Percentiles rank a stretch among this genome's conserved stretches.
These are phyloP conservation scores for Cystoderma amianthinum DNA, from an alignment of 768 basidiomycete species.

Conservation along the genomic window DNA sequence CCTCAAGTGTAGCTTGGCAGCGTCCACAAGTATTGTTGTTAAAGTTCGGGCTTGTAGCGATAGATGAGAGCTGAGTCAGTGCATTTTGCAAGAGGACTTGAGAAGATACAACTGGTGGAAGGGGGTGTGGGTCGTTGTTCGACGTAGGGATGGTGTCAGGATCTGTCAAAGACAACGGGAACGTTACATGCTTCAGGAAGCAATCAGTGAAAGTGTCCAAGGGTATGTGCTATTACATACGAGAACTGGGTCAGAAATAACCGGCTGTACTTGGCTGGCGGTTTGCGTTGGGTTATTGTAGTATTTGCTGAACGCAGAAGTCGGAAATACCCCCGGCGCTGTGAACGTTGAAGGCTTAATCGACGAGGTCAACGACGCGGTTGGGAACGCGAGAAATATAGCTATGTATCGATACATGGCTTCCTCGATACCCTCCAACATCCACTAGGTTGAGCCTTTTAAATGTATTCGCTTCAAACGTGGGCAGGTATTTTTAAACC, in stretches of 20 bases:
- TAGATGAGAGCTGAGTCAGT: conserved; percentile 48
- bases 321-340: conserved; percentile 58
- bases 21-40: conserved; percentile 45
- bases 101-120: conserved; percentile 50
- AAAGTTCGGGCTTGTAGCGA: conserved; percentile 46
- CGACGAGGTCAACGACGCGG: background rate
- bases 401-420: background rate
- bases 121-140: conserved; percentile 60
- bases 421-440: background rate
- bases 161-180: conserved; percentile 55
- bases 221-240: conserved; percentile 23
- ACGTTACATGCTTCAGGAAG: conserved; percentile 41
- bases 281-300: conserved; percentile 73
- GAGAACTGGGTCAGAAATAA: conserved; percentile 65
- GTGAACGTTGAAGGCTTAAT: conserved; percentile 42
- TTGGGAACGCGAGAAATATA: background rate
- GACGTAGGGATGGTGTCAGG: conserved; percentile 53
- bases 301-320: conserved; percentile 55
- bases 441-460: background rate
- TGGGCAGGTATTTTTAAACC: background rate
- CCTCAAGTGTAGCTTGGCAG: conserved; percentile 55
- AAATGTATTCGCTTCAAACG: background rate
- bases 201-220: background rate
- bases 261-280: conserved; percentile 67
- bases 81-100: conserved; percentile 43